phyloP scores from a whole-genome alignment of 2,329 filamentous ascomycete species.

The Chaetomium olivaceum region DNA sequence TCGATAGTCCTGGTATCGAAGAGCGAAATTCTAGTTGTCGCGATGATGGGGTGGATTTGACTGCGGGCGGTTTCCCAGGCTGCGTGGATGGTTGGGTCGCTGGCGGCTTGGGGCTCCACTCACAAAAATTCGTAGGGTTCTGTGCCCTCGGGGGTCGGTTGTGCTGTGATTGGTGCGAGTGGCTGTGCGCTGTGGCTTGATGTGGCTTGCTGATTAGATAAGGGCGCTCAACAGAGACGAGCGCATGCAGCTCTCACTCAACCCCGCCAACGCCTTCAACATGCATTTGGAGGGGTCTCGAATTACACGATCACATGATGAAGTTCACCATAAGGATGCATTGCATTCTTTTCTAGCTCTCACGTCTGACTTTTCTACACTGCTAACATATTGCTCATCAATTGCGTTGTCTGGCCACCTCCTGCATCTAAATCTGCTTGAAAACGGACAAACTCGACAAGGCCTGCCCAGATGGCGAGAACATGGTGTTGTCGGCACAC shows the following conservation, averaged over 20 bases:
- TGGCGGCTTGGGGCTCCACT: conserved; percentile 28
- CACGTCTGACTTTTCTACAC: not conserved
- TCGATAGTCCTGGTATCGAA: conserved; percentile 43
- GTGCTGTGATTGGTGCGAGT: conserved; percentile 24
- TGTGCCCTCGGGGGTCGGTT: conserved; percentile 31
- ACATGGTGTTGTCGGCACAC: conserved; percentile 64
- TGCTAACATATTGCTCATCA: not conserved
- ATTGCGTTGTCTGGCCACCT: too few relatives aligned
- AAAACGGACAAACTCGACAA: conserved; percentile 60
- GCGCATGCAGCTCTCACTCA: not conserved
- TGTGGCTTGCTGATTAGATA: conserved; percentile 13
- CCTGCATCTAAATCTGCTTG: conserved; percentile 23
- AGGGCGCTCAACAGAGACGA: too few relatives aligned
- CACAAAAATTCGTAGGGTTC: conserved; percentile 36
- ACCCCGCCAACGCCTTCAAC: not conserved
- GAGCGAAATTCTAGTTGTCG: conserved; percentile 36
- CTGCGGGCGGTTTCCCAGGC: conserved; percentile 27
- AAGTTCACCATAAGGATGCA: not conserved
- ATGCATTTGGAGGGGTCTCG: not conserved
- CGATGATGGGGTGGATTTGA: conserved; percentile 35
- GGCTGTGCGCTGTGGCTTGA: conserved; percentile 24
- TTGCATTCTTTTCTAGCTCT: not conserved
- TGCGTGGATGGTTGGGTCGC: conserved; percentile 26
- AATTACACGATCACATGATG: not conserved
- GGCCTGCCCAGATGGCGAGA: conserved; percentile 55